Evolutionary conservation across 192 early-diverging fungal genomes (phyloP).

Genomic region (Dissophora ornata): DNA sequence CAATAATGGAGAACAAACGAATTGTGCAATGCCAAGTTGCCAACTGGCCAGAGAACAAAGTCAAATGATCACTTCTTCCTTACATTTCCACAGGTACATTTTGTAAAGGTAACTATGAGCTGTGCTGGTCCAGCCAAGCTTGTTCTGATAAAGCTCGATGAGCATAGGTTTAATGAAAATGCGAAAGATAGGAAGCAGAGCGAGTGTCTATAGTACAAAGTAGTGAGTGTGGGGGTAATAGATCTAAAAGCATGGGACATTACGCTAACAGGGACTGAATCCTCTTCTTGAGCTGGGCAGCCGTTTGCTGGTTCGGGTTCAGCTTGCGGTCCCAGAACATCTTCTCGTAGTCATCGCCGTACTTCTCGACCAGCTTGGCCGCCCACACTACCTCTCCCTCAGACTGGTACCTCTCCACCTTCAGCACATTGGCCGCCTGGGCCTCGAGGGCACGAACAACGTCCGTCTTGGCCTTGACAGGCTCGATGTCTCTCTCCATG

Average conservation of each 20-base stretch:
- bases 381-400: constrained; percentile 68
- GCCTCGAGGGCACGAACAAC: constrained; percentile 71
- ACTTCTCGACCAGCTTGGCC: constrained; percentile 71
- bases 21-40: too few species aligned
- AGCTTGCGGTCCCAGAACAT: constrained; percentile 84
- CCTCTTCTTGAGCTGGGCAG: constrained; percentile 71
- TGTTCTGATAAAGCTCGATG: too few species aligned
- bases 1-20: not conserved
- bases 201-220: too few species aligned
- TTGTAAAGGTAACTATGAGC: too few species aligned
- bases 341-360: constrained; percentile 77
- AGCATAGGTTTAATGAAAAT: too few species aligned
- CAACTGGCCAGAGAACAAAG: too few species aligned
- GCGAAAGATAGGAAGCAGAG: too few species aligned
- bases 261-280: constrained; percentile 30
- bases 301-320: constrained; percentile 77
- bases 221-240: not conserved
- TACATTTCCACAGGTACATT: too few species aligned
- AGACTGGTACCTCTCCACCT: constrained; percentile 62
- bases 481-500: constrained; percentile 58
- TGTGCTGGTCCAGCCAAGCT: too few species aligned
- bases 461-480: constrained; percentile 64
- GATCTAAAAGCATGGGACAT: not conserved
- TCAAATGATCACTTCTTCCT: too few species aligned
- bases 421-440: constrained; percentile 59